These are phyloP conservation scores for Stagonosporopsis tanaceti DNA, from an alignment of 2,329 filamentous ascomycete genomes.

Conservation along the genomic window DNA sequence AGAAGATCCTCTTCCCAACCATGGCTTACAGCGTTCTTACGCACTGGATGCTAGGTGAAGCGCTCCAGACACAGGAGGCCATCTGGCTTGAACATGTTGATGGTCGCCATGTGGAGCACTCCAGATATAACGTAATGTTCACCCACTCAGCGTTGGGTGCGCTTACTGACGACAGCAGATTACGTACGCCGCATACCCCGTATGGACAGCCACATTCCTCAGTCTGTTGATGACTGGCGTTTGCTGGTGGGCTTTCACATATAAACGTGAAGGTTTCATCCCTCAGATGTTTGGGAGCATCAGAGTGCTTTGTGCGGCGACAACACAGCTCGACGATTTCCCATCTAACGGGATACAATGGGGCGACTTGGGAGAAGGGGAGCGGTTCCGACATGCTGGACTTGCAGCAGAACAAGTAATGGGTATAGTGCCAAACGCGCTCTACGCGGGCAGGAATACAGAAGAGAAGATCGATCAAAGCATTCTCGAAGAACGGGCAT, in stretches of 20 bases:
- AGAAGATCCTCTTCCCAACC: conserved; percentile 40
- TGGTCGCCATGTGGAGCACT: conserved; percentile 11
- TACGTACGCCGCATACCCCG: conserved; percentile 27
- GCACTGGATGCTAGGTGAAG: conserved; percentile 46
- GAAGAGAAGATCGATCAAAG: neutral
- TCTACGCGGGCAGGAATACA: conserved; percentile 32
- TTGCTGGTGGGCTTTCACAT: conserved; percentile 45
- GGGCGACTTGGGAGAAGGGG: conserved; percentile 36
- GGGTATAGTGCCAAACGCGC: conserved; percentile 38
- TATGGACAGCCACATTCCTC: conserved; percentile 38
- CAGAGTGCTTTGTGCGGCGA: conserved; percentile 37
- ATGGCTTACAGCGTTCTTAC: conserved; percentile 40
- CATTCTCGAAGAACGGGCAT: neutral
- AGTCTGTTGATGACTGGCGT: conserved; percentile 40
- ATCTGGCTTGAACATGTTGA: conserved; percentile 31
- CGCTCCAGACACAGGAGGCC: conserved; percentile 38
- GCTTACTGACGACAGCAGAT: conserved; percentile 28
- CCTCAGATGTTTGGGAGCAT: conserved; percentile 48
- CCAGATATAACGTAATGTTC: conserved; percentile 1
- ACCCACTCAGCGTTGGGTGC: neutral
- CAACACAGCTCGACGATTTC: conserved; percentile 40
- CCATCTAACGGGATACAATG: conserved; percentile 33
- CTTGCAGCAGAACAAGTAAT: conserved; percentile 34
- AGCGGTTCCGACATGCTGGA: conserved; percentile 38
- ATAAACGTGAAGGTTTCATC: conserved; percentile 42